Evolutionary conservation across 768 basidiomycete species (phyloP), one percentile per base, ranked within the genome.

Genomic region (Trametes sanguinea): DNA sequence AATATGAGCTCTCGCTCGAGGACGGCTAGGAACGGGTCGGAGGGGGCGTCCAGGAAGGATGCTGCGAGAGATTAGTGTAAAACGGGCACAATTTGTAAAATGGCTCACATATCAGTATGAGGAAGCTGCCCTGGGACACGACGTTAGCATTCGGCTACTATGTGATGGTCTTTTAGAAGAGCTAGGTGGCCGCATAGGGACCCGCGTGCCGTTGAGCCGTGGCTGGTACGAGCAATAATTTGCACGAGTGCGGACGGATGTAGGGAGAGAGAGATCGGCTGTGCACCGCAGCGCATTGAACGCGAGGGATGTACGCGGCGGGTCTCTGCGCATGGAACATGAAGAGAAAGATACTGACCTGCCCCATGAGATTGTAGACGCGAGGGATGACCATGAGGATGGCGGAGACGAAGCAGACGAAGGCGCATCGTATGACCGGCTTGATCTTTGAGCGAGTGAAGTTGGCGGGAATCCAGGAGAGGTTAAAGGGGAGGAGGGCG

Each of bases 21-120:
- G 3, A 87, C 86, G 4, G 80, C 76, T n/a, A 88, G 74, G 67
- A 90, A 89, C 0, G 88, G 86, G 56, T 88, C 88, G 22, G 69
- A 76, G 0, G 90, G 88, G 1, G 90, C 86, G 3, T 86, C 87
- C 3, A 92, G 65, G 64, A 90, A 83, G 0, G 85, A 75, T 3
- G 83, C 89, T 89, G 55, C 13, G 14, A 29, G 22, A 42, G 11
- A 5, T 32, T 30, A 14, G 39, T 16, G 8, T 11, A 32, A n/a
- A n/a, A n/a, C n/a, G n/a, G n/a, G 29, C 14, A 44, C 6, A 3
- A 5, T 22, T 17, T 6, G 39, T 14, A 27, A n/a, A 2, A 4
- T n/a, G 16, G 47, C 68, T 61, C 54, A 86, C 87, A 83, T 3
- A 90, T 80, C 3, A 89, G 73, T 48, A 90, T 82, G 8, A 90